phyloP scores from a whole-genome alignment of 169 alveolate species.

The Cardiosporidium cionae region DNA sequence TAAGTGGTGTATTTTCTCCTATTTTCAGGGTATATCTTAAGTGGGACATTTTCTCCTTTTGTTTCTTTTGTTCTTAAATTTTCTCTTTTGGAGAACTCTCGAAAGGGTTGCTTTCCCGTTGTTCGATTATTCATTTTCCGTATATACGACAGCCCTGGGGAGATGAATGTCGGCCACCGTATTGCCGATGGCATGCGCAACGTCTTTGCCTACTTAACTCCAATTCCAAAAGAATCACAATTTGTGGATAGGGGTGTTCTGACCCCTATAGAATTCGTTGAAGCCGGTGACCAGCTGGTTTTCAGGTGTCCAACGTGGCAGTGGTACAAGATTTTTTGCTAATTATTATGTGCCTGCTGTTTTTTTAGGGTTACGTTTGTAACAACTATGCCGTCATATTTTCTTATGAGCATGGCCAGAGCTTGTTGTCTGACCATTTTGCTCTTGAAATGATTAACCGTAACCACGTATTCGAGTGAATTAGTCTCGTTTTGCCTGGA shows the following conservation, averaged over 20 bases:
- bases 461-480: too few relatives aligned
- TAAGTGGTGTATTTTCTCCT: neutral
- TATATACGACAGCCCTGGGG: neutral
- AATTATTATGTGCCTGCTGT: too few relatives aligned
- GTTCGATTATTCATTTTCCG: neutral
- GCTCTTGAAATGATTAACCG: too few relatives aligned
- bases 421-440: too few relatives aligned
- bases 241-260: constrained; percentile 66
- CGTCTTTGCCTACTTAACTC: constrained; percentile 16
- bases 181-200: constrained; percentile 25
- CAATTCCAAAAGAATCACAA: constrained; percentile 56
- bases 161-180: constrained; percentile 11
- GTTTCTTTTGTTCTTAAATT: neutral
- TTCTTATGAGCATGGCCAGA: too few relatives aligned
- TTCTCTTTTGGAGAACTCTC: neutral
- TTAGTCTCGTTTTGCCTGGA: too few relatives aligned
- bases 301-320: constrained; percentile 77
- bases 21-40: neutral
- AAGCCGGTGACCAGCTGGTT: constrained; percentile 71
- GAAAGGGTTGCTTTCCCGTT: neutral
- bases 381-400: too few relatives aligned
- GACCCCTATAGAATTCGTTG: constrained; percentile 74
- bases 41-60: neutral
- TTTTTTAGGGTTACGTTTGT: too few relatives aligned
- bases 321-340: constrained; percentile 38